Evolutionary conservation across 306 rosid species (phyloP).

Genomic region (Acacia acuminata): DNA sequence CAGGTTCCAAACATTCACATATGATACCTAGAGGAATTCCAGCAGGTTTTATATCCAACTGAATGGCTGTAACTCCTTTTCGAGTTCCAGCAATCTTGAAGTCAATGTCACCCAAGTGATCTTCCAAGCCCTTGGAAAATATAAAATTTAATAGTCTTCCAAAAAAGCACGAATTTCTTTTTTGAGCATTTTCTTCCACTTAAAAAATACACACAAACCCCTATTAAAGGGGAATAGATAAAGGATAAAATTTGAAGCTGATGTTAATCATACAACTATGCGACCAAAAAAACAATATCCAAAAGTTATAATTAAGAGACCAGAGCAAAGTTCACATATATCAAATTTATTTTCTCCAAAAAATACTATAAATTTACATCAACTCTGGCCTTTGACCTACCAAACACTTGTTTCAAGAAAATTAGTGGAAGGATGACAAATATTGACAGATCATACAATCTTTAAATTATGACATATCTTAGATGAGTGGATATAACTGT

Average conservation of each 20-base stretch:
- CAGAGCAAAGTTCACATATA: constrained; percentile 6
- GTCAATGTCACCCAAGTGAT: constrained; percentile 98
- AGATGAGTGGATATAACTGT: background rate
- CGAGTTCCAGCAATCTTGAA: constrained; percentile 92
- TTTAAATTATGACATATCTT: background rate
- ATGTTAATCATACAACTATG: background rate
- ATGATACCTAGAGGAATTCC: constrained; percentile 93
- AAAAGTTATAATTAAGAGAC: constrained; percentile 11
- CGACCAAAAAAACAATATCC: constrained; percentile 18
- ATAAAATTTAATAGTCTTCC: constrained; percentile 12
- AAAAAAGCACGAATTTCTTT: constrained; percentile 7
- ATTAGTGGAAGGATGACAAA: background rate
- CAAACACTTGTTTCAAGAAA: background rate
- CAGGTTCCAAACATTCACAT: constrained; percentile 86
- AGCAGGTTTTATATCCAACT: constrained; percentile 95
- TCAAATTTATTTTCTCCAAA: constrained; percentile 1
- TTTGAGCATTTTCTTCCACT: constrained; percentile 15
- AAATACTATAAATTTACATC: background rate
- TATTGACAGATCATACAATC: background rate
- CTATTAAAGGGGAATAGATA: background rate
- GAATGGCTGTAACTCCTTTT: constrained; percentile 88
- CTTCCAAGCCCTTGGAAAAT: constrained; percentile 85
- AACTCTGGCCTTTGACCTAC: background rate
- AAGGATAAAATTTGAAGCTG: constrained; percentile 3
- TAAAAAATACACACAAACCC: background rate